phyloP scores from a whole-genome alignment of 495 filamentous ascomycete species.

The Neurospora discreta region DNA sequence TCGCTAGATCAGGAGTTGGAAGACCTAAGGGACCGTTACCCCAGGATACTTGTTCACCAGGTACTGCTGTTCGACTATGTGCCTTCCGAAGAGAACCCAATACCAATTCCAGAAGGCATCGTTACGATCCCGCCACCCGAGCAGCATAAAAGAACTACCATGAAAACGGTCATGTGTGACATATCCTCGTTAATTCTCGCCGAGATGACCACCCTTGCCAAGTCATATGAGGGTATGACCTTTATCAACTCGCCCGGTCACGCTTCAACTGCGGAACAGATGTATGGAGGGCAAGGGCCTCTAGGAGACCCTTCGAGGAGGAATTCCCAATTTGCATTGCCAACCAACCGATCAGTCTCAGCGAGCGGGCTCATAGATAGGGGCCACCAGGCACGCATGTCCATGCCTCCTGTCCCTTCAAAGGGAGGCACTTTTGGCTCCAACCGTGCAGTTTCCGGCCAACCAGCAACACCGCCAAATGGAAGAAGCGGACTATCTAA shows the following conservation, averaged over 20 bases:
- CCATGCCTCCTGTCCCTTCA: conserved; percentile 52
- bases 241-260: conserved; percentile 66
- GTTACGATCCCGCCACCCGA: conserved; percentile 62
- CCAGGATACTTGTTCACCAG: conserved; percentile 66
- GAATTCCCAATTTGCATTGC: conserved; percentile 43
- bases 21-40: conserved; percentile 58
- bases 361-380: conserved; percentile 35
- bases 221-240: conserved; percentile 66
- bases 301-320: conserved; percentile 23
- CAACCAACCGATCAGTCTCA: conserved; percentile 36
- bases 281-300: conserved; percentile 16
- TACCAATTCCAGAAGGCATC: conserved; percentile 48
- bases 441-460: conserved; percentile 35
- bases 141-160: conserved; percentile 69
- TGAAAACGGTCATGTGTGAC: conserved; percentile 91
- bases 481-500: conserved; percentile 36
- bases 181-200: conserved; percentile 73
- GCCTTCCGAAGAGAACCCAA: conserved; percentile 26
- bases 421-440: conserved; percentile 26
- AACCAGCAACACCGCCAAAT: conserved; percentile 40
- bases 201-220: conserved; percentile 80
- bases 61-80: conserved; percentile 69
- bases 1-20: conserved; percentile 53
- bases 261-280: conserved; percentile 18
- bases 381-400: conserved; percentile 53